phyloP scores from a whole-genome alignment of 139 green algal genomes.

The Tetratostichococcus sp. region DNA sequence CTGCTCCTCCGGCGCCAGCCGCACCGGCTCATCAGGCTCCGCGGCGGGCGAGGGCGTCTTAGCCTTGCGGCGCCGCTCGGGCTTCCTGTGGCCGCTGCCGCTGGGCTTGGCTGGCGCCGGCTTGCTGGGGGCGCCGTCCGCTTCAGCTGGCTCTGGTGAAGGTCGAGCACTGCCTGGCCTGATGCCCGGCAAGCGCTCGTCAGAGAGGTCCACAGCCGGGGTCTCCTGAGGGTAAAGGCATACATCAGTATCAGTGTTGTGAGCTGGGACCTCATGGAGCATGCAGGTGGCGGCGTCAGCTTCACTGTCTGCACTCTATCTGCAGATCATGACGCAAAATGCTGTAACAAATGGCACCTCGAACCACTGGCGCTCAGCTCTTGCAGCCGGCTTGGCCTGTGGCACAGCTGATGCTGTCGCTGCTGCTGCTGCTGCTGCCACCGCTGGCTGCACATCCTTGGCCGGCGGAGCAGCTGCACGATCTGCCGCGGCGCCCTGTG shows the following conservation, averaged over 20 bases:
- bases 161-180: not conserved
- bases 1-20: not conserved
- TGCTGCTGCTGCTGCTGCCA: not conserved
- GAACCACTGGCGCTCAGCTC: not conserved
- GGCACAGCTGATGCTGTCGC: not conserved
- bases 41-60: not conserved
- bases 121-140: no score
- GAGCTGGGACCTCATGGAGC: no score
- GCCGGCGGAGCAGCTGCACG: not conserved
- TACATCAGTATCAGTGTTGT: not conserved
- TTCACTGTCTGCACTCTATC: no score
- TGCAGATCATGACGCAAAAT: no score
- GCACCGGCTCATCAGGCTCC: not conserved
- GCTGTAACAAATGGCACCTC: no score
- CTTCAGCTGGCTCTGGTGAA: no score
- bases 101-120: not conserved
- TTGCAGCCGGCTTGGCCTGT: not conserved
- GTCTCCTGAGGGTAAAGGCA: not conserved
- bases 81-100: not conserved
- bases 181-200: not conserved
- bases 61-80: not conserved
- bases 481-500: not conserved
- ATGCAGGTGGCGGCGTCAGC: no score
- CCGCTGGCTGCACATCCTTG: not conserved
- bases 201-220: no score